Evolutionary conservation across 257 asterid species (phyloP).

Genomic region (Nicotiana otophora): DNA sequence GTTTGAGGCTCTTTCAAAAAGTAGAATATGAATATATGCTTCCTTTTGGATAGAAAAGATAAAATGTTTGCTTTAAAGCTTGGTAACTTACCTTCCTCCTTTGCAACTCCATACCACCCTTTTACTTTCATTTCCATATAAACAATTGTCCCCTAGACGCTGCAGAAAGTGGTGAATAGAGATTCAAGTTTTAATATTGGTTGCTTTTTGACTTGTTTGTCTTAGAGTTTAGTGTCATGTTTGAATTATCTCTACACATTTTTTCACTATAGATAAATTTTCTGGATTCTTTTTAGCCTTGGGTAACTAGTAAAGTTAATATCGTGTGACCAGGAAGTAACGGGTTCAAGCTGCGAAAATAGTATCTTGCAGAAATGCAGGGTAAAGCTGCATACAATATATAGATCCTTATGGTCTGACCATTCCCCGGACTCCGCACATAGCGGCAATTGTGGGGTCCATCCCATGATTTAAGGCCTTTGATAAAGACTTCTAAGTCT

Average conservation of each 20-base stretch:
- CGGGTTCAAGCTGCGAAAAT: no score
- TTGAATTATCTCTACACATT: neutral
- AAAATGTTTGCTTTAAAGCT: neutral
- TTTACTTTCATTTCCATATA: neutral
- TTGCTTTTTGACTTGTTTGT: neutral
- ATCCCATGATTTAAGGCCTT: no score
- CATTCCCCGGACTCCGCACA: fast-evolving
- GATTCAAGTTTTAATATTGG: neutral
- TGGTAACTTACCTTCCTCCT: neutral
- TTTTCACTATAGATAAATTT: neutral
- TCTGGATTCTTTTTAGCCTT: neutral
- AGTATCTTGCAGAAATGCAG: no score
- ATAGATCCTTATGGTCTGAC: no score
- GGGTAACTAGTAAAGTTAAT: no score
- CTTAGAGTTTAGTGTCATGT: neutral
- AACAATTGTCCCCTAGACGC: neutral
- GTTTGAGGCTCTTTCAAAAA: constrained; percentile 9
- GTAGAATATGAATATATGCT: constrained; percentile 1
- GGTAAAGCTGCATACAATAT: no score
- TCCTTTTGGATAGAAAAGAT: neutral
- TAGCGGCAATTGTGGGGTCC: no score
- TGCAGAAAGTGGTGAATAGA: neutral
- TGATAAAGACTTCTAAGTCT: no score
- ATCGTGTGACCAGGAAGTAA: no score
- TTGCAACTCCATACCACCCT: neutral